Percentiles rank a stretch among this genome's conserved stretches.
Evolutionary conservation across 2,329 filamentous ascomycete species (phyloP).

Genomic region (Pseudogymnoascus sp.): DNA sequence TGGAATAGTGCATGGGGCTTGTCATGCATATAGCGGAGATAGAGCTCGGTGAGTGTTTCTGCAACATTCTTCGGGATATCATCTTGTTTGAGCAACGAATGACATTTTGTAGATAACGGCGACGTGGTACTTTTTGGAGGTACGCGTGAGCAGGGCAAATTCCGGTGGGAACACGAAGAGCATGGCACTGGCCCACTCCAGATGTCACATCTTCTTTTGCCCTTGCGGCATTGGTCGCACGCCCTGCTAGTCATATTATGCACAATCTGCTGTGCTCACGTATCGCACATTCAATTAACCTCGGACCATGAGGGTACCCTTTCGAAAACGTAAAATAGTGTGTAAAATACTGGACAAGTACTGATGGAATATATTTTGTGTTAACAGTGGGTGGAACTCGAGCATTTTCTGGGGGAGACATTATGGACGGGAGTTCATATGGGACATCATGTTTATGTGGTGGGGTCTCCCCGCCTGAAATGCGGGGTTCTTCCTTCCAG

Average conservation of each 20-base stretch:
- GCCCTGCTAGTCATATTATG: not conserved
- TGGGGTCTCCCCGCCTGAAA: too few relatives aligned
- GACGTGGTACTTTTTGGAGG: not conserved
- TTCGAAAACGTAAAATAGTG: not conserved
- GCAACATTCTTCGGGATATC: not conserved
- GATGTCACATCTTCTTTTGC: not conserved
- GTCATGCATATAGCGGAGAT: slow-evolving; percentile 23
- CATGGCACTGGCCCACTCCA: not conserved
- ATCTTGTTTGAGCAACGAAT: not conserved
- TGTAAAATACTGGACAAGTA: not conserved
- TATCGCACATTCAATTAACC: not conserved
- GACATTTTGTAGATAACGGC: not conserved
- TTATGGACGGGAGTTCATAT: too few relatives aligned
- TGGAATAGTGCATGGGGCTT: slow-evolving; percentile 25
- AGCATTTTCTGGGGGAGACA: not conserved
- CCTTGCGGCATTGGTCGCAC: not conserved
- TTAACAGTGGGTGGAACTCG: not conserved
- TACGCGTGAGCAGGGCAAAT: not conserved
- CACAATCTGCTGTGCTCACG: not conserved
- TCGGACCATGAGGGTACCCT: not conserved
- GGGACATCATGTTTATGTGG: too few relatives aligned
- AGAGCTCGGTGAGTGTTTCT: slow-evolving; percentile 21
- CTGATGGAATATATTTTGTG: too few relatives aligned
- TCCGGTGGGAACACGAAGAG: not conserved
- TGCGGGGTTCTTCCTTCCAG: too few relatives aligned